Base-by-base conservation (phyloP, 1,139 yeast genomes). In the Geotrichum klebahnii region DNA sequence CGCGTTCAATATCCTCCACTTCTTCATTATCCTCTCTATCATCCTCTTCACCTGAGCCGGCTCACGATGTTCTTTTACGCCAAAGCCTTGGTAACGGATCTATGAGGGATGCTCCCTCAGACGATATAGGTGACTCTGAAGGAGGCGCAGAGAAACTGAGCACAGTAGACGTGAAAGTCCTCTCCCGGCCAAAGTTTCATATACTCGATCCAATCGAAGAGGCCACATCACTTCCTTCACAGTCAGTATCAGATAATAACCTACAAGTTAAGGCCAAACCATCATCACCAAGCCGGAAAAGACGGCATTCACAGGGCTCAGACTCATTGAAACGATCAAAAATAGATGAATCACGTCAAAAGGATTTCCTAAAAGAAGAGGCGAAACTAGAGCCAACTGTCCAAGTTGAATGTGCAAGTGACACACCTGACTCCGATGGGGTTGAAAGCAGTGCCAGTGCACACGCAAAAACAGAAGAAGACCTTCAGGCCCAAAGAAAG, bases 131-230 rank as follows among this genome's bases (percentile, higher is more conserved):
- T 14, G 73, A 73, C 57, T 81, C 88, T 5, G 92, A 84, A 63
- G 90, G 88, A 3, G 94, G 84, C 64, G 84, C 94, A 1, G 94
- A 84, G 61, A 79, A 77, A 57, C 79, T 84, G 83, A 87, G 80
- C 14, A 43, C 48, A 9, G 38, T 42, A n/a, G 52, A 49, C 19
- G 23, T 49, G n/a, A 34, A 19, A 19, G 46, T 44, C n/a, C 29
- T 28, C 20, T 17, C 17, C 24, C 45, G 29, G 37, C 32, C 23
- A 12, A 24, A 16, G 32, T 12, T 12, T 3, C 14, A n/a, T n/a
- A n/a, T 36, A 10, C 35, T 34, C 17, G 28, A 39, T 29, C 38
- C 29, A 34, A 34, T 39, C 10, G 34, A 44, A 5, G 48, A 39
- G 28, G 42, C n/a, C 28, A 17, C 17, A 5, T 23, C 29, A 3